Percentiles rank a stretch among this genome's conserved stretches.
These are phyloP conservation scores for Xerocomellus amylosporus DNA, from an alignment of 768 basidiomycete species.

Conservation along the genomic window DNA sequence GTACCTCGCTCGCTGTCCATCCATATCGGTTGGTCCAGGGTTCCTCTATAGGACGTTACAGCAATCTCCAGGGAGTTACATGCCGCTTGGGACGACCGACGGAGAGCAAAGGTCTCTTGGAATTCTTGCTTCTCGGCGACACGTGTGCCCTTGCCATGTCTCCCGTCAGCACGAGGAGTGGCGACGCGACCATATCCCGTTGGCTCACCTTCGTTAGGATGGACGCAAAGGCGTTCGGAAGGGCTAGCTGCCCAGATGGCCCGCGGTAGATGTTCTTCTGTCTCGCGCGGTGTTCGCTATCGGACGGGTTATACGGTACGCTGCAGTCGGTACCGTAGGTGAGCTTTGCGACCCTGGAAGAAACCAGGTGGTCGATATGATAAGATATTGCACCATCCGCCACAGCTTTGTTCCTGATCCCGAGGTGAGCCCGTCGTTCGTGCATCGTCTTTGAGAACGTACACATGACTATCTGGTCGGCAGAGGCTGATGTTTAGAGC, in stretches of 20 bases:
- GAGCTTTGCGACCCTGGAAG: constrained; percentile 44
- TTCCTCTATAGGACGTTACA: constrained; percentile 34
- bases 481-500: constrained; percentile 40
- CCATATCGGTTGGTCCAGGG: constrained; percentile 29
- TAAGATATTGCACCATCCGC: constrained; percentile 48
- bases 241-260: constrained; percentile 37
- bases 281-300: constrained; percentile 43
- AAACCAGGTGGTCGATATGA: constrained; percentile 47
- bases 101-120: constrained; percentile 35
- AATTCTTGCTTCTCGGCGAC: constrained; percentile 48
- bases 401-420: constrained; percentile 45
- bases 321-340: constrained; percentile 47
- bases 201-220: constrained; percentile 41
- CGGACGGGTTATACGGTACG: constrained; percentile 32
- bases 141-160: constrained; percentile 39
- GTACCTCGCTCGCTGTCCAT: constrained; percentile 34
- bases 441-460: constrained; percentile 20
- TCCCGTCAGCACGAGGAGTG: not conserved
- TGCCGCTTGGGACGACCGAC: constrained; percentile 21
- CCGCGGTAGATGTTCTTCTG: constrained; percentile 30
- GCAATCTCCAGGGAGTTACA: constrained; percentile 22
- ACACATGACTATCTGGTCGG: constrained; percentile 56
- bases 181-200: not conserved
- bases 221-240: constrained; percentile 41
- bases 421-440: constrained; percentile 9